Evolutionary conservation across 495 filamentous ascomycete species (phyloP), one percentile per base, ranked within the genome.

Genomic region (Talaromyces liani): DNA sequence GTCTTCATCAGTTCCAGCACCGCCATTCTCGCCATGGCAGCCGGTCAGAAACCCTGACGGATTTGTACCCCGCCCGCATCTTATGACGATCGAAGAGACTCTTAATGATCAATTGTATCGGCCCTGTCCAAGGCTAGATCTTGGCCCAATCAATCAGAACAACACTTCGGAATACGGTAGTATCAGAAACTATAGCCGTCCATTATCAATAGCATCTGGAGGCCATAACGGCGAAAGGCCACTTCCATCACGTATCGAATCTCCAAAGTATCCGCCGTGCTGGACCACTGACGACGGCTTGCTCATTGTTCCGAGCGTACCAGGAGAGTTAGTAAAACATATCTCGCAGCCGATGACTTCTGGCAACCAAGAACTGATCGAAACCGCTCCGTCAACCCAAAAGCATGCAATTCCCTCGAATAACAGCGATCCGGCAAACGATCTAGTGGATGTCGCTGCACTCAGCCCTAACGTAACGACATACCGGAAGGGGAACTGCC

Each of bases 271-370:
- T 36, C 60, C 60, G 20, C 60, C 60, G 41, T 62, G 60, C 45
- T 22, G 60, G 29, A 29, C 31, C 12, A 34, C 24, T 25, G 47
- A 33, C 34, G 60, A 62, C 3, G 60, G 60, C 3, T 54, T 62
- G 25, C 60, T 62, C 27, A 62, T 62, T 47, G 60, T 62, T 12
- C 60, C 60, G 24, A 62, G 60, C 47, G 45, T 62, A 6, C 60
- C 60, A 1, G 45, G 60, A 31, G 45, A 29, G 24, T 12, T 53
- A 14, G 22, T 54, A 2, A 18, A 14, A 29, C 29, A 9, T 5
- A 47, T 3, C 29, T 18, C 14, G 16, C 22, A 36, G 18, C 20
- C 41, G 56, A 58, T 20, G 4, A 34, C 10, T n/a, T 33, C 27
- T 12, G 53, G 6, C 22, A 27, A 25, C 3, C n/a, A 56, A 6